Percentiles rank a stretch among this genome's conserved stretches.
Evolutionary conservation across 2,329 filamentous ascomycete species (phyloP).

Genomic region (Aspergillus pseudoviridinutans): DNA sequence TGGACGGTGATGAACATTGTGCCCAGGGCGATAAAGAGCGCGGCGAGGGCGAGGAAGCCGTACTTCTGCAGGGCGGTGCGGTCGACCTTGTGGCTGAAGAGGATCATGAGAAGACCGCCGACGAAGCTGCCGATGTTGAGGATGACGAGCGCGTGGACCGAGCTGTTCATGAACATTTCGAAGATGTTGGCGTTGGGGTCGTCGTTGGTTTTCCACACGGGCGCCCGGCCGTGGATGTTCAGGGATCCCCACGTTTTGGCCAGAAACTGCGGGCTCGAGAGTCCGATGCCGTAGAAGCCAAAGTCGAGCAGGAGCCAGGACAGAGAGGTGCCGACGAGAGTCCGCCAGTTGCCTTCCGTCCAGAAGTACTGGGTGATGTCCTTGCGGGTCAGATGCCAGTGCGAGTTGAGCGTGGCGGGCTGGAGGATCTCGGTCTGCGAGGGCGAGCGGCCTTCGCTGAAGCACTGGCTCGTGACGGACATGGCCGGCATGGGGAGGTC

Average conservation of each 20-base stretch:
- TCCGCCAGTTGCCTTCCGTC: constrained; percentile 42
- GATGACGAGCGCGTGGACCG: constrained; percentile 37
- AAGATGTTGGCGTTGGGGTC: constrained; percentile 40
- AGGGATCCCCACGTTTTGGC: constrained; percentile 39
- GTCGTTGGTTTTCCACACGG: constrained; percentile 36
- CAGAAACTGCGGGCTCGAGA: constrained; percentile 42
- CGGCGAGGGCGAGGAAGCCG: constrained; percentile 41
- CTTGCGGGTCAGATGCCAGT: constrained; percentile 35
- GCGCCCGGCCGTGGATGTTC: constrained; percentile 23
- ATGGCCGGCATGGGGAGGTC: constrained; percentile 22
- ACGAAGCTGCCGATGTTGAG: constrained; percentile 41
- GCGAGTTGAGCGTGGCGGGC: constrained; percentile 38
- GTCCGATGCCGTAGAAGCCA: constrained; percentile 55
- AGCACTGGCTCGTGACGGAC: constrained; percentile 23
- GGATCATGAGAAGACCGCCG: constrained; percentile 40
- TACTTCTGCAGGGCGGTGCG: constrained; percentile 43
- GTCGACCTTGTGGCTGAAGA: constrained; percentile 37
- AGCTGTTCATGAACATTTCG: constrained; percentile 37
- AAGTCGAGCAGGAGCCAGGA: constrained; percentile 56
- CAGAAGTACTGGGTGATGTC: constrained; percentile 43
- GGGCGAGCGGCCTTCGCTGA: constrained; percentile 19
- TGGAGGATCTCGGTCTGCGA: constrained; percentile 24
- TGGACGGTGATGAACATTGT: constrained; percentile 40
- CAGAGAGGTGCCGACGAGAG: constrained; percentile 44
- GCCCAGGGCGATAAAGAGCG: constrained; percentile 42